Evolutionary conservation across 192 early-diverging fungal species (phyloP), one percentile per base, ranked within the genome.

Genomic region (Piromyces sp.): DNA sequence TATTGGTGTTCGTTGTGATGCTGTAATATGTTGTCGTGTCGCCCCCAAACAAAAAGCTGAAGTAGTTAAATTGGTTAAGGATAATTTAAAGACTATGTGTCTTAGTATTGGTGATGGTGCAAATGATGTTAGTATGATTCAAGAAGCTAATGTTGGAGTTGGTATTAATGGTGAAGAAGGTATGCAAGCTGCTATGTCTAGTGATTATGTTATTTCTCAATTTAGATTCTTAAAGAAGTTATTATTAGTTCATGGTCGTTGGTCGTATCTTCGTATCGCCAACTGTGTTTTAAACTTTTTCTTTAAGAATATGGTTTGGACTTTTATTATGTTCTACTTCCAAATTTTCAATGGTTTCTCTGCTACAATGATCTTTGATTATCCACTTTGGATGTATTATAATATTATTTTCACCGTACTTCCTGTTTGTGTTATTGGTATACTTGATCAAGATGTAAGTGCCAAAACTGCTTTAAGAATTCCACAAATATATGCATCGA

Each of bases 21-120:
- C 94, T 79, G 97, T 99, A 0, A 86, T 99, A n/a, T 98, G 96
- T 83, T 98, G 96, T 86, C 95, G 97, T 82, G 97, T 99, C n/a
- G 94, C 94, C 79, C 97, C 97, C 14, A 86, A 95, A 78, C 97
- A 99, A 87, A 99, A 99, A 89, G 96, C 96, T 12, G 86, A 96
- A 85, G 95, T 99, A 2, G 97, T 99, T 26, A 87, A 88, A 26
- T 84, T 97, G 83, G 95, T 98, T 78, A 95, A 96, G 82, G 90
- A 90, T 78, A 90, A 92, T n/a, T 88, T 95, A 30, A 92, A 94
- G 68, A 93, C 93, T 3, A 92, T 97, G 92, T 95, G 94, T 22
- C 84, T 99, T 80, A 94, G 96, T 9, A 96, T 99, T 78, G 97
- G 97, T 30, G 97, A 99, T 88, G 88, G 94, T 95, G 33, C 96